These are phyloP conservation scores for Neoboletus subvelutipes DNA, from an alignment of 768 basidiomycete species.

Conservation along the genomic window DNA sequence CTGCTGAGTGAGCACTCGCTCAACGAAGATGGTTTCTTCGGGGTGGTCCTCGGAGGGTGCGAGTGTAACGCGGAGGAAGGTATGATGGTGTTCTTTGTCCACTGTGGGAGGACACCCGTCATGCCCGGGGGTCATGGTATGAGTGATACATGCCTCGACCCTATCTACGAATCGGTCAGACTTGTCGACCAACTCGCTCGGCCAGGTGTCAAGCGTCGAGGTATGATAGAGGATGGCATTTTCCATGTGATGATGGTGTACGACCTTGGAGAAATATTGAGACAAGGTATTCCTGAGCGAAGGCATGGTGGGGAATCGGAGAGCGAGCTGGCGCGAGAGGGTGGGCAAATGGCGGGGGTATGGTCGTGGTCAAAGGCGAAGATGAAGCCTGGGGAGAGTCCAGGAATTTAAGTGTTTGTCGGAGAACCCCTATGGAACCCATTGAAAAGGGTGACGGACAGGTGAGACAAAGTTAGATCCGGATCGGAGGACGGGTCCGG, in stretches of 20 bases:
- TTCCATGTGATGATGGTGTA: constrained; percentile 4
- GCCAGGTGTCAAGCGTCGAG: constrained; percentile 12
- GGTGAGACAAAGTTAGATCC: not conserved
- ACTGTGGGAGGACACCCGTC: not conserved
- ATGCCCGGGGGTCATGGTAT: not conserved
- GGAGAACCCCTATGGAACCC: not conserved
- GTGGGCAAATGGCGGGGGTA: not conserved
- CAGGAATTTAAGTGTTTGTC: not conserved
- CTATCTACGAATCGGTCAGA: constrained; percentile 8
- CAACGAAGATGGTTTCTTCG: constrained; percentile 7
- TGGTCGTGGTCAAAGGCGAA: not conserved
- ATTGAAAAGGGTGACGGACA: not conserved
- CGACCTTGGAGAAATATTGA: constrained; percentile 11
- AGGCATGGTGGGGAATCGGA: not conserved
- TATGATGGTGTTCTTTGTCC: constrained; percentile 9
- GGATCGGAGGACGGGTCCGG: not conserved
- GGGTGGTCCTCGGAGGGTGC: constrained; percentile 3
- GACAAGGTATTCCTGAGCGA: not conserved
- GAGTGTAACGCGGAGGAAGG: constrained; percentile 9
- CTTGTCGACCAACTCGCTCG: not conserved
- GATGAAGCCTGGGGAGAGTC: not conserved
- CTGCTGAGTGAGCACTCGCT: constrained; percentile 6
- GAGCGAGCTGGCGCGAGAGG: not conserved
- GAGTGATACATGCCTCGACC: constrained; percentile 8
- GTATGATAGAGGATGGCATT: constrained; percentile 4